Base-by-base conservation (phyloP, 2,329 filamentous ascomycete genomes). In the Pseudofabraea citricarpa region DNA sequence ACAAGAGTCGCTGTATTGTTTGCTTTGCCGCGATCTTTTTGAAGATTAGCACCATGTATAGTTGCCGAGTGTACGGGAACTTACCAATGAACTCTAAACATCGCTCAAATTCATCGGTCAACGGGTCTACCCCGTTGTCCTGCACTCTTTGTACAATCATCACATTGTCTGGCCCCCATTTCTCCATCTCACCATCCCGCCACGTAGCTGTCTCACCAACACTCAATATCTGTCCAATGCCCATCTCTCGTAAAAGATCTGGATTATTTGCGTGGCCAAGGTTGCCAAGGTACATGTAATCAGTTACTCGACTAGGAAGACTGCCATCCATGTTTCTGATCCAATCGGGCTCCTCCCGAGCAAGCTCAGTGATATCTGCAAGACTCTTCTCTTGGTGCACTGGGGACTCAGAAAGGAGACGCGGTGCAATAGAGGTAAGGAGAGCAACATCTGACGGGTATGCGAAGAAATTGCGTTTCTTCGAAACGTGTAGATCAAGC, bases 211-310 rank as follows among this genome's bases (percentile, higher is more conserved):
- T 83, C 69, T 98, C 93, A 2, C 93, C 93, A 22, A 98, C 90
- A 56, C 90, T 96, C 21, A 98, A 71, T 33, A 98, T 83, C 56
- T 94, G 87, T 12, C 75, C 77, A 47, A 98, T 95, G 0, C 91
- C 91, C 46, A 98, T 68, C 35, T 83, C 79, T 49, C 73, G 75
- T 23, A 98, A 68, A 23, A 98, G 69, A 43, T 87, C 85, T 0
- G 90, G 88, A 55, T 97, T 97, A 60, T 97, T 97, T 6, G 93
- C 93, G 61, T 98, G 93, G 0, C 80, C 81, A 13, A 97, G 73
- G 56, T 97, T 97, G 2, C 93, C 93, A 10, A 98, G 77, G 60
- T 98, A 98, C 83, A 98, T 90, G 60, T 97, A 96, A 42, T 90
- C 84, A 32, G 95, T 69, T 29, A 98, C 79, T 12, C 91, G 80